Conservation (phyloP, 495 filamentous ascomycete species). For the Penicillium angulare region DNA sequence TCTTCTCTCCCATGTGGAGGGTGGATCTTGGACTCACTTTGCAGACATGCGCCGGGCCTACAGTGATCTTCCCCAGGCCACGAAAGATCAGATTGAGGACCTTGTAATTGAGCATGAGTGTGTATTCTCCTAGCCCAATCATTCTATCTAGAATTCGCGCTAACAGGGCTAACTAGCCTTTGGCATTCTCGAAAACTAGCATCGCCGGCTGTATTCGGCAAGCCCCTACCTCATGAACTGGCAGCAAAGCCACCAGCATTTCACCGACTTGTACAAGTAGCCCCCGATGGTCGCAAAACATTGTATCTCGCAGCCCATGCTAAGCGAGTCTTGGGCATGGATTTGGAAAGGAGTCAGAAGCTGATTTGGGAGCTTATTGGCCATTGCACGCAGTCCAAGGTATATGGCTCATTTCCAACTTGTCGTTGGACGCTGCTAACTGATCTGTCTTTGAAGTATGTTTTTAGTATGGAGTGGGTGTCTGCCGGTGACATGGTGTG, state of each 20-base stretch:
- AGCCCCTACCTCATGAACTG: constrained; percentile 21
- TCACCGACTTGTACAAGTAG: constrained; percentile 18
- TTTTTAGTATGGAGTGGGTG: constrained; percentile 24
- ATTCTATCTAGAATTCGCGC: no score
- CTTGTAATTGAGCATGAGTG: constrained; percentile 23
- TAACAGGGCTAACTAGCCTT: constrained; percentile 3
- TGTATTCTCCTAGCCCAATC: constrained; percentile 1
- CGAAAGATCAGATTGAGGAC: constrained; percentile 17
- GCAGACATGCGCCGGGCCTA: constrained; percentile 19
- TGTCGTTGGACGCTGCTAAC: not conserved
- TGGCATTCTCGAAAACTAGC: constrained; percentile 22
- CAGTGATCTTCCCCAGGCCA: constrained; percentile 12
- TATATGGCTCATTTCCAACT: not conserved
- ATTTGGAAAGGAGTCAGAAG: constrained; percentile 17
- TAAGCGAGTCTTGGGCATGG: constrained; percentile 11
- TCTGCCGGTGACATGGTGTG: constrained; percentile 23
- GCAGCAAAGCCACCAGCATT: constrained; percentile 22
- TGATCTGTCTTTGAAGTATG: constrained; percentile 18
- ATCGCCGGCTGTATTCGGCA: constrained; percentile 18
- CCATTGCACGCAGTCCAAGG: constrained; percentile 21
- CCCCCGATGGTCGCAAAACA: constrained; percentile 22
- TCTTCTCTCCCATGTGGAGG: constrained; percentile 21
- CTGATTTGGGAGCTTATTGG: constrained; percentile 23
- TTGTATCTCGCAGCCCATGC: constrained; percentile 23
- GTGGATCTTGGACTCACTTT: constrained; percentile 25